Conservation (phyloP, 2,329 filamentous ascomycete genomes). For the Fusarium drepaniforme region DNA sequence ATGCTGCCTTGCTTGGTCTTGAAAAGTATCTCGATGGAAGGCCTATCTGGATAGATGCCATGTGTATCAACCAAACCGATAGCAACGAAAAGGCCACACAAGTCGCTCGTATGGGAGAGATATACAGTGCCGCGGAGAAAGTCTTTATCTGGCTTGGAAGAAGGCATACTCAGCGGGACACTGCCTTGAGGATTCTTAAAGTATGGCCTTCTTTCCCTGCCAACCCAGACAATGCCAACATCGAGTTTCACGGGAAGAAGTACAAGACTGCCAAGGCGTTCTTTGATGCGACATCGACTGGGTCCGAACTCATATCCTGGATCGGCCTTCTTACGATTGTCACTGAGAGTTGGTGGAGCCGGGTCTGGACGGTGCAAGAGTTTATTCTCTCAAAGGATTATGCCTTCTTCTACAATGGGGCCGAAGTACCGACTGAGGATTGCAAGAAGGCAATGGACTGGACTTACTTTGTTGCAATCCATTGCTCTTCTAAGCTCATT, state of each 20-base stretch:
- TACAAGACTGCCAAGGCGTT: slow-evolving; percentile 14
- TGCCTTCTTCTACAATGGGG: slow-evolving; percentile 14
- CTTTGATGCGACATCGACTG: slow-evolving; percentile 16
- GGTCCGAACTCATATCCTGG: slow-evolving; percentile 13
- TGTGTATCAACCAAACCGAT: slow-evolving; percentile 17
- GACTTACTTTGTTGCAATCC: slow-evolving; percentile 17
- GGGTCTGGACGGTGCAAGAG: slow-evolving; percentile 26
- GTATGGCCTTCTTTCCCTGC: slow-evolving; percentile 13
- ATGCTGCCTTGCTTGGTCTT: slow-evolving; percentile 12
- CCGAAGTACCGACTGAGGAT: neutral
- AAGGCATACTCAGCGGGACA: neutral
- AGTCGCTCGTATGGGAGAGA: slow-evolving; percentile 20
- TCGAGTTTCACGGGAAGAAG: slow-evolving; percentile 16
- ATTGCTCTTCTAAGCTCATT: slow-evolving; percentile 1
- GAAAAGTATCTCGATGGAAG: neutral
- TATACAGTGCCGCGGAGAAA: slow-evolving; percentile 13
- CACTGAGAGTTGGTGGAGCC: slow-evolving; percentile 27
- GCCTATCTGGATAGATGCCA: slow-evolving; percentile 20
- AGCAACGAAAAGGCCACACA: slow-evolving; percentile 4
- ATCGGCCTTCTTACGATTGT: neutral
- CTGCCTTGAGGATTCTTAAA: slow-evolving; percentile 8
- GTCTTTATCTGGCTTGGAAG: slow-evolving; percentile 16
- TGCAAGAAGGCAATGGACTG: slow-evolving; percentile 23
- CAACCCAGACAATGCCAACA: neutral
- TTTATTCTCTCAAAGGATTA: slow-evolving; percentile 20